Base-by-base conservation (phyloP, 495 filamentous ascomycete genomes). In the Opeltia flavorubescens region DNA sequence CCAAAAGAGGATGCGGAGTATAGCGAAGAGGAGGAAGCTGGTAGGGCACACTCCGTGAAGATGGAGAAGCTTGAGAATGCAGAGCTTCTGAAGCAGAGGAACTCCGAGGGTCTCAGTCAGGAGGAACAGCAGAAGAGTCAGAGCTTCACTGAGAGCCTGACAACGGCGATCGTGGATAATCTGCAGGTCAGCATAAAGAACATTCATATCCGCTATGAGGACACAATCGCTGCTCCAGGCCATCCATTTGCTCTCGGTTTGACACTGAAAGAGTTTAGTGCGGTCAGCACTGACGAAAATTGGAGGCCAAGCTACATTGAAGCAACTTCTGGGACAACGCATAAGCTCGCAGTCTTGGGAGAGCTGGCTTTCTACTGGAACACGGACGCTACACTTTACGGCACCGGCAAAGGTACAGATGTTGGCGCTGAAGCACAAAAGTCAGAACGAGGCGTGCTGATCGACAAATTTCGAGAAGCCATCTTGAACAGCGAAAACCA, bases 21-120 rank as follows among this genome's bases (percentile, higher is more conserved):
- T 65, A 80, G 96, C 54, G 78, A 86, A 46, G 86, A 88, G 31
- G 91, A 98, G 60, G 91, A 98, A 63, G 80, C 83, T 51, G 74
- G 76, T 35, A 72, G 91, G 56, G 78, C 70, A 26, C 85, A 95
- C 59, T 73, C 76, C 3, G 70, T 98, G 49, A 98, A 98, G 68
- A 89, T 96, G 77, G 93, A 98, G 62, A 93, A 94, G 64, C 72
- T 98, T 2, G 89, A 95, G 55, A 93, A 86, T 50, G 93, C 91
- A 4, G 91, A 98, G 65, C 63, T 98, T 42, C 65, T 98, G 48
- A 93, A 89, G 62, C 89, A 95, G 57, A 73, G 83, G 15, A 89
- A 81, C 47, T 74, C 82, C n/a, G 91, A 94, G 62, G 91, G 91
- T 44, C 83, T 95, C 75, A 91, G 81, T 56, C 76, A 77, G 54